A percentile compares a stretch with the other conserved stretches of the same genome.
Conservation (phyloP, 148 eudicot genomes). For the Vaccinium vitisidaea region DNA sequence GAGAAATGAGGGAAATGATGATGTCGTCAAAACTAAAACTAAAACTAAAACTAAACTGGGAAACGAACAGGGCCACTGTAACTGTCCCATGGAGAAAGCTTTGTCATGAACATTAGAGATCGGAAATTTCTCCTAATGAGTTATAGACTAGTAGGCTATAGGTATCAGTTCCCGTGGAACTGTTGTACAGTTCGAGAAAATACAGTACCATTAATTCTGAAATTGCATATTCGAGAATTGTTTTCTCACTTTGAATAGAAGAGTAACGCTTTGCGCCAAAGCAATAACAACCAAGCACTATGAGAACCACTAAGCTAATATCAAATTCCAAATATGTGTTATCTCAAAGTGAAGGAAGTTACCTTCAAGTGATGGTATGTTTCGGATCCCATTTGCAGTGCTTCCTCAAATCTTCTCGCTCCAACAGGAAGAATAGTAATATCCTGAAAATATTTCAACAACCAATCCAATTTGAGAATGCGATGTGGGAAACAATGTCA, state of each 20-base stretch:
- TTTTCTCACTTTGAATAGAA: not conserved
- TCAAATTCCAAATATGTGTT: not conserved
- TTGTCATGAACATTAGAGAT: not conserved
- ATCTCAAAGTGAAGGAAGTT: conserved; percentile 9
- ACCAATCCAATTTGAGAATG: conserved; percentile 1
- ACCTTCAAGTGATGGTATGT: conserved; percentile 93
- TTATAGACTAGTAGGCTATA: not conserved
- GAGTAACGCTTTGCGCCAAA: not conserved
- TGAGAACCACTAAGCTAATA: conserved; percentile 3
- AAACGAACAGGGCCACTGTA: no score
- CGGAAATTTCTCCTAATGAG: not conserved
- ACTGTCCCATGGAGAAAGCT: not conserved
- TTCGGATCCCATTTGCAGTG: conserved; percentile 87
- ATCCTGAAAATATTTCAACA: conserved; percentile 46
- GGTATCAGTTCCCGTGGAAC: not conserved
- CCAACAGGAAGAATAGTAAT: conserved; percentile 87
- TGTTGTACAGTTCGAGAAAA: not conserved
- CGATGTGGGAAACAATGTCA: not conserved
- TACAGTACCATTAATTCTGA: not conserved
- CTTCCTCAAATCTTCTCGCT: conserved; percentile 81
- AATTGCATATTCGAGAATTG: not conserved
- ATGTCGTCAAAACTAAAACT: no score
- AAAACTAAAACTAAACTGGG: no score
- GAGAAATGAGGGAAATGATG: no score
- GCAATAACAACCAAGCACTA: not conserved